These are phyloP conservation scores for Sporisorium sorghi DNA, from an alignment of 1,284 basidiomycete species.

Conservation along the genomic window DNA sequence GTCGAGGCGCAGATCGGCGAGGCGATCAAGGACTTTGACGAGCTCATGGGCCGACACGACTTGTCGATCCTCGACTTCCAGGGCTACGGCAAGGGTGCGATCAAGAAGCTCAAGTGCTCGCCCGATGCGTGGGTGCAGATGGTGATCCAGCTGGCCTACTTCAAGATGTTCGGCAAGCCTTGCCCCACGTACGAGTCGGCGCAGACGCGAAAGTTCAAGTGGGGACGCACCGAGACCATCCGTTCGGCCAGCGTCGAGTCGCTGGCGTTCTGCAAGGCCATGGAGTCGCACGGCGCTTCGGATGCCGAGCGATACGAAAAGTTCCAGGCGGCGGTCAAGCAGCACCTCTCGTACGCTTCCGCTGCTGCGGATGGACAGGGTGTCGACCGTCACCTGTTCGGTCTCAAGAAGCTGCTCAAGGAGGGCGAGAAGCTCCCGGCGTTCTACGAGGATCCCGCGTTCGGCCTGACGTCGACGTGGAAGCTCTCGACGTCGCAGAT, in stretches of 20 bases:
- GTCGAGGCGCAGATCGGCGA: conserved; percentile 73
- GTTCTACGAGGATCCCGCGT: conserved; percentile 84
- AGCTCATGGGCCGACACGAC: conserved; percentile 82
- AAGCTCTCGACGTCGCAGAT: conserved; percentile 91
- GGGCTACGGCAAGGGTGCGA: conserved; percentile 87
- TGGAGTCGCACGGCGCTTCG: conserved; percentile 76
- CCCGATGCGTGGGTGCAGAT: conserved; percentile 96
- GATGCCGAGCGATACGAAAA: conserved; percentile 77
- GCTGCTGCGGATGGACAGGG: conserved; percentile 95
- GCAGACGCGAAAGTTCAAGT: conserved; percentile 92
- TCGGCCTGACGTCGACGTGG: conserved; percentile 83
- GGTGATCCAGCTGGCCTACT: conserved; percentile 93
- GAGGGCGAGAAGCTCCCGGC: conserved; percentile 81
- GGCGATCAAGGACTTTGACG: conserved; percentile 79
- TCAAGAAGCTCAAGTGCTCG: conserved; percentile 88
- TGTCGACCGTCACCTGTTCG: conserved; percentile 95
- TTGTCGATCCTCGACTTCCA: conserved; percentile 86
- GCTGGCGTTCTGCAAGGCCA: conserved; percentile 86
- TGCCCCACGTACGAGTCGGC: conserved; percentile 91
- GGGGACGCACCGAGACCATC: conserved; percentile 94
- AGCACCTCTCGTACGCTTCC: conserved; percentile 86
- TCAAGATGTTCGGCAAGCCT: conserved; percentile 81
- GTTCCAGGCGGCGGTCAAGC: conserved; percentile 81
- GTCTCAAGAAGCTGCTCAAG: conserved; percentile 82
- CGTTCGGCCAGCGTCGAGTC: conserved; percentile 84